Conservation (phyloP, 257 asterid species). For the Capsicum pubescens region DNA sequence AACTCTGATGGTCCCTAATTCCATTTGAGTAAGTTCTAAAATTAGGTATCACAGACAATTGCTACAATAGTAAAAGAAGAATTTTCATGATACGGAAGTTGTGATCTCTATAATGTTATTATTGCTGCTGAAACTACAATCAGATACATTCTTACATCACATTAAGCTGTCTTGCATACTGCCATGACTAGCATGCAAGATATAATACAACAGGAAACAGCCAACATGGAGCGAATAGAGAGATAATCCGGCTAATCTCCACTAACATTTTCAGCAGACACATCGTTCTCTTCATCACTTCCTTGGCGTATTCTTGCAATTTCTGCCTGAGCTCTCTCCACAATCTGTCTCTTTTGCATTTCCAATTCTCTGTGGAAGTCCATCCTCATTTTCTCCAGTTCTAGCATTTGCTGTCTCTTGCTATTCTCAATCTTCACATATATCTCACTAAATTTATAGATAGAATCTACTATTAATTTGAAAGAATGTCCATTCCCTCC, state of each 20-base stretch:
- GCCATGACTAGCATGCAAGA: conserved; percentile 18
- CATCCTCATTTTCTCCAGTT: conserved; percentile 85
- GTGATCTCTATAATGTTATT: conserved; percentile 10
- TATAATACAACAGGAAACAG: conserved; percentile 50
- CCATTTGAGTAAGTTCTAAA: background rate
- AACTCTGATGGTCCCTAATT: background rate
- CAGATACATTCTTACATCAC: conserved; percentile 31
- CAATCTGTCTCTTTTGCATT: conserved; percentile 69
- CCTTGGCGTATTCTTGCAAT: conserved; percentile 72
- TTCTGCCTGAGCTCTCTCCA: conserved; percentile 87
- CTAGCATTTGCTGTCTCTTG: conserved; percentile 79
- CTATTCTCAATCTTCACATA: conserved; percentile 83
- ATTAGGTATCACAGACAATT: background rate
- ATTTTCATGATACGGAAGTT: background rate
- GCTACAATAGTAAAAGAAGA: background rate
- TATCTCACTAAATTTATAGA: conserved; percentile 67
- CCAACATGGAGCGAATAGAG: conserved; percentile 25
- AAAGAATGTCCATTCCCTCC: conserved; percentile 44
- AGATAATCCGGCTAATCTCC: conserved; percentile 35
- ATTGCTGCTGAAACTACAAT: conserved; percentile 11
- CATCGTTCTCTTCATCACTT: conserved; percentile 61
- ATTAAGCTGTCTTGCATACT: conserved; percentile 31
- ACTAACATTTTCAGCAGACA: conserved; percentile 55
- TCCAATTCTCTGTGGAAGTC: conserved; percentile 83
- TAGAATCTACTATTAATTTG: conserved; percentile 77